Base-by-base conservation (phyloP, 2,329 filamentous ascomycete genomes). In the Pseudomassariella vexata region DNA sequence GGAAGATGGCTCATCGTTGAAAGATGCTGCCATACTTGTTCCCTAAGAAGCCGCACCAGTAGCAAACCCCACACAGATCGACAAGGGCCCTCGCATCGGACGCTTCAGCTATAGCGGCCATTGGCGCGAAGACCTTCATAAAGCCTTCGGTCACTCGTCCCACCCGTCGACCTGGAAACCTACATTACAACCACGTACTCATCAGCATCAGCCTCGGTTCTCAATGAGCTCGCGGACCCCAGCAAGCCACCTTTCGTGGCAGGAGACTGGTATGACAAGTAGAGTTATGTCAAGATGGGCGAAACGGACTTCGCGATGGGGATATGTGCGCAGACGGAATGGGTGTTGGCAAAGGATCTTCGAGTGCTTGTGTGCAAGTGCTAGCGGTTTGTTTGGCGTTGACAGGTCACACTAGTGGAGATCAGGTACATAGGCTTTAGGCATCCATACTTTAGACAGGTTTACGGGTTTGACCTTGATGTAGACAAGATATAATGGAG, bases 111-210 rank as follows among this genome's bases (percentile, higher is more conserved):
- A 49, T 54, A 24, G 46, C 50, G 6, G 33, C 35, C 9, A 34
- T 54, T 17, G 51, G 50, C 30, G 41, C 44, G 12, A 40, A 41
- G 19, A 46, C 43, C 3, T 54, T 50, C 39, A 44, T 7, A 41
- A 40, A 5, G 37, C 47, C n/a, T 54, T 49, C 35, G 50, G 49
- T 1, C 38, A 34, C 30, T 45, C 45, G 41, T 53, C 3, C 40
- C 49, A 1, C 33, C 39, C 2, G 32, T 35, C 6, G 49, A 54
- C 28, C 36, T 54, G 1, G 49, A 45, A 9, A 22, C 24, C 2
- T 53, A 41, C 35, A 24, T 54, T 2, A 36, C 34, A 5, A 14
- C 31, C 9, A 49, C 42, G 3, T 54, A 52, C 32, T 28, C 26
- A 7, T 28, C 26, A 7, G 34, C 43, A 3, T 38, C 37, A 11